A percentile compares a stretch with the other conserved stretches of the same genome.
Conservation (phyloP, 495 filamentous ascomycete species). For the Neurospora pannonica region DNA sequence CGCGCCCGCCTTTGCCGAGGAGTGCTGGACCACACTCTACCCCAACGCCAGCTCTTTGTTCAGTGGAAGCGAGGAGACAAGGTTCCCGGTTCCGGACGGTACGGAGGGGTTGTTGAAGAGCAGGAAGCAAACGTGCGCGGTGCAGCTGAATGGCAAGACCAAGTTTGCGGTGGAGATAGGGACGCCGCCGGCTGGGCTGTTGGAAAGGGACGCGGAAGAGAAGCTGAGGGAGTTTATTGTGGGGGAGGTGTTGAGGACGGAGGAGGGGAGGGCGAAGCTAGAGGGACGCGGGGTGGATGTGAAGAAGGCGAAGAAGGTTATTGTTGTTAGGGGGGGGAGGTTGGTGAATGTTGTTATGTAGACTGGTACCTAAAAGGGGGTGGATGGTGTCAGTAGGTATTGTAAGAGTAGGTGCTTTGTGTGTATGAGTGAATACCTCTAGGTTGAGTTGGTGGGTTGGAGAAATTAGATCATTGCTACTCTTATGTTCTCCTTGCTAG, state of each 20-base stretch:
- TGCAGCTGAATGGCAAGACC: constrained; percentile 70
- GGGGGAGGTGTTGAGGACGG: constrained; percentile 29
- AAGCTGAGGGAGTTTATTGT: constrained; percentile 49
- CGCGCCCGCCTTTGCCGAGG: constrained; percentile 66
- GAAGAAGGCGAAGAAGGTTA: constrained; percentile 35
- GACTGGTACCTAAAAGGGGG: not conserved
- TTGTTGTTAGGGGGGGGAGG: constrained; percentile 43
- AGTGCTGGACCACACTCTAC: constrained; percentile 60
- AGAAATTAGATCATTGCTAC: not conserved
- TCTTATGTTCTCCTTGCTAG: not conserved
- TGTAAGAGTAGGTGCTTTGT: not conserved
- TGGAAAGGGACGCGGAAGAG: constrained; percentile 18
- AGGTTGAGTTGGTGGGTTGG: not conserved
- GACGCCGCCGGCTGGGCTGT: constrained; percentile 21
- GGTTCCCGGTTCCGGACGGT: constrained; percentile 48
- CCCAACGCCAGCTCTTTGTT: constrained; percentile 19
- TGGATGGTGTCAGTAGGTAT: not conserved
- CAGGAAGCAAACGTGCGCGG: constrained; percentile 40
- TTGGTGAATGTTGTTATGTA: constrained; percentile 50
- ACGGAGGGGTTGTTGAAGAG: constrained; percentile 30
- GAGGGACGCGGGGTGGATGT: constrained; percentile 21
- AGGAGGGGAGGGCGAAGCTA: constrained; percentile 42
- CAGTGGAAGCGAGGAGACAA: not conserved
- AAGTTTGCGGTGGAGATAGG: constrained; percentile 54
- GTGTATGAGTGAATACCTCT: not conserved